Conservation (phyloP, 164 flowering plant species). For the Saururus chinensis region DNA sequence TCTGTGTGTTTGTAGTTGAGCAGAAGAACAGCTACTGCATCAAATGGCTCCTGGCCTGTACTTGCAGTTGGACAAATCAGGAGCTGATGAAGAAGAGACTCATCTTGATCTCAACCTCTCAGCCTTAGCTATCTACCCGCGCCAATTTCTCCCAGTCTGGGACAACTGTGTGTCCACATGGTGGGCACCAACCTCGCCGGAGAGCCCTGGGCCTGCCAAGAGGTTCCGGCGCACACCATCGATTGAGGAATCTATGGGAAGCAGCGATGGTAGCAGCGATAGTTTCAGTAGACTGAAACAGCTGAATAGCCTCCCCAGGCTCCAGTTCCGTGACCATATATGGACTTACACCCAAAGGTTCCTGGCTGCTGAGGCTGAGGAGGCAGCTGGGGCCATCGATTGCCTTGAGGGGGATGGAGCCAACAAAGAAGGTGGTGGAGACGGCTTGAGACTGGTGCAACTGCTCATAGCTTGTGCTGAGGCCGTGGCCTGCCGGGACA, state of each 20-base stretch:
- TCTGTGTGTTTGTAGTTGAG: neutral
- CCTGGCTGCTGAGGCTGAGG: constrained; percentile 41
- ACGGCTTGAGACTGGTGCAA: constrained; percentile 45
- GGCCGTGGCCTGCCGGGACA: constrained; percentile 62
- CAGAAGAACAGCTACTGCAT: neutral
- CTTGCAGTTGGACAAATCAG: constrained; percentile 4
- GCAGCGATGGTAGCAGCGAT: constrained; percentile 2
- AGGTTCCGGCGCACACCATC: constrained; percentile 10
- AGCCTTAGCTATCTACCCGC: constrained; percentile 15
- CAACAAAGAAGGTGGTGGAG: constrained; percentile 17
- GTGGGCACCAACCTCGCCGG: constrained; percentile 5
- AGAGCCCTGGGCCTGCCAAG: constrained; percentile 7
- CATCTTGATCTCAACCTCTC: constrained; percentile 12
- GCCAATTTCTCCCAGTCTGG: constrained; percentile 8
- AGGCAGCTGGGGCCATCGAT: constrained; percentile 20
- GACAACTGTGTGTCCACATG: constrained; percentile 5
- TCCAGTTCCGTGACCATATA: constrained; percentile 40
- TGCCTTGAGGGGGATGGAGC: constrained; percentile 7
- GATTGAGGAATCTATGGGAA: constrained; percentile 18
- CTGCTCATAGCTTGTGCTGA: constrained; percentile 50
- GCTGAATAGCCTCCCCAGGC: constrained; percentile 22
- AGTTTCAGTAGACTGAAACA: constrained; percentile 6
- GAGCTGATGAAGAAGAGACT: constrained; percentile 3
- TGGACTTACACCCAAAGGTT: constrained; percentile 31
- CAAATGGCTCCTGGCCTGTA: constrained; percentile 9